Evolutionary conservation across 208 protist genomes (phyloP).

Genomic region (Leptomonas seymouri): DNA sequence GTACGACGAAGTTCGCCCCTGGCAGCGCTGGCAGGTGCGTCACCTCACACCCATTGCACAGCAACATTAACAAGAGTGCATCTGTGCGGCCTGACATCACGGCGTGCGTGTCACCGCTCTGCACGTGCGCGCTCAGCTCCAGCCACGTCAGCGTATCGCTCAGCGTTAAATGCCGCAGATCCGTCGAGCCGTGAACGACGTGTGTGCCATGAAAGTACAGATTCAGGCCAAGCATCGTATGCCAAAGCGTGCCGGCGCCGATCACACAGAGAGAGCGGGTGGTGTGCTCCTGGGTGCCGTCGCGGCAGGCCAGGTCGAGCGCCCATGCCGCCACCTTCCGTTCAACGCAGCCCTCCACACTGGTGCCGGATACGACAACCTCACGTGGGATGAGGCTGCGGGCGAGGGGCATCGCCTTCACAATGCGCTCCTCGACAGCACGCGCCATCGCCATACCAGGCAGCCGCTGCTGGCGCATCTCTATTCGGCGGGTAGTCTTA

Average conservation of each 20-base stretch:
- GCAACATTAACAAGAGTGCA: slow-evolving; percentile 68
- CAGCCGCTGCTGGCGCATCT: slow-evolving; percentile 60
- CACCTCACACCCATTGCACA: slow-evolving; percentile 56
- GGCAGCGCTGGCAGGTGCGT: slow-evolving; percentile 53
- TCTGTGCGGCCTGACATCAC: slow-evolving; percentile 71
- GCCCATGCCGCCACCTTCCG: slow-evolving; percentile 87
- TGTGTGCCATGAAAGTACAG: slow-evolving; percentile 70
- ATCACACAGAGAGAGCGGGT: slow-evolving; percentile 74
- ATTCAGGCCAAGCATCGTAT: slow-evolving; percentile 73
- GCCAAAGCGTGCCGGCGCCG: slow-evolving; percentile 63
- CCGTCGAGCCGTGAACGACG: slow-evolving; percentile 57
- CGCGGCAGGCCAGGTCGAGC: slow-evolving; percentile 78
- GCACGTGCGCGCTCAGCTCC: slow-evolving; percentile 48
- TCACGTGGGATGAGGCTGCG: slow-evolving; percentile 53
- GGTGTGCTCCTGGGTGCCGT: slow-evolving; percentile 52
- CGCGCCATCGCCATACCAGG: slow-evolving; percentile 69
- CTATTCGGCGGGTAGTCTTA: slow-evolving; percentile 40
- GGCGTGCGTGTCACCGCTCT: slow-evolving; percentile 42
- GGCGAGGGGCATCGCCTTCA: slow-evolving; percentile 68
- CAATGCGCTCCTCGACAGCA: slow-evolving; percentile 78
- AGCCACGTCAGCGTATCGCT: slow-evolving; percentile 75
- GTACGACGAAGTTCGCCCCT: slow-evolving; percentile 37
- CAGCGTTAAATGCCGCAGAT: slow-evolving; percentile 61
- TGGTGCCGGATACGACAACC: slow-evolving; percentile 72
- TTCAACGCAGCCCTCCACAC: slow-evolving; percentile 72